A percentile compares a stretch with the other conserved stretches of the same genome.
phyloP scores from a whole-genome alignment of 208 protist species.

The Leishmania arabica region DNA sequence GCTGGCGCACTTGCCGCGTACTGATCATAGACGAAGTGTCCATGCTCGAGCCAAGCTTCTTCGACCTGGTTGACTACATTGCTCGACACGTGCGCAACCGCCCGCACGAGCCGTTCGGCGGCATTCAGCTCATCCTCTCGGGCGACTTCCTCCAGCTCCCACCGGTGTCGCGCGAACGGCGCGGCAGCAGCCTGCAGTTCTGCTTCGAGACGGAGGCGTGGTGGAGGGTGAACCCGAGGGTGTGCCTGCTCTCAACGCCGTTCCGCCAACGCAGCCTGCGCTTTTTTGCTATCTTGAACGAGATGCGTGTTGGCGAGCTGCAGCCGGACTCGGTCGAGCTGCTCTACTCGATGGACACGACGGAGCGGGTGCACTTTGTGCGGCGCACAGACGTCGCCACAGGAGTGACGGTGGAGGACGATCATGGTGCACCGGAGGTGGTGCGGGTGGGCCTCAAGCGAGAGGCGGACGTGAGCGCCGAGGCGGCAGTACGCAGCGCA shows the following conservation, averaged over 20 bases:
- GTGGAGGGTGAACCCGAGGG: slow-evolving; percentile 51
- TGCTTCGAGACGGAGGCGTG: slow-evolving; percentile 84
- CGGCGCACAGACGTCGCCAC: slow-evolving; percentile 3
- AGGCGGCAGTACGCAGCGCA: not conserved
- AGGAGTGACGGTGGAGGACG: not conserved
- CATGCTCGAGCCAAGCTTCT: slow-evolving; percentile 83
- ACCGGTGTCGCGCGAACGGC: slow-evolving; percentile 49
- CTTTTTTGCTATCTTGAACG: slow-evolving; percentile 77
- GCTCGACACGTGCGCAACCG: slow-evolving; percentile 65
- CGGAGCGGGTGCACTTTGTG: slow-evolving; percentile 41
- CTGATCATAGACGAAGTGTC: slow-evolving; percentile 94
- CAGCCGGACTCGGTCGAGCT: slow-evolving; percentile 35
- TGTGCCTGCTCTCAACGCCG: slow-evolving; percentile 64
- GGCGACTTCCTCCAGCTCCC: slow-evolving; percentile 94
- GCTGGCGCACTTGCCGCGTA: slow-evolving; percentile 61
- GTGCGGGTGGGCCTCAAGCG: slow-evolving; percentile 9
- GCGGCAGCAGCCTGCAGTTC: slow-evolving; percentile 22
- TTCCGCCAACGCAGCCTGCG: slow-evolving; percentile 68
- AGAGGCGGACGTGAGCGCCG: not conserved
- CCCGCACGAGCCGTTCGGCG: slow-evolving; percentile 78
- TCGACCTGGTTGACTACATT: slow-evolving; percentile 82
- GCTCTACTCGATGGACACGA: slow-evolving; percentile 45
- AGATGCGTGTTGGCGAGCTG: slow-evolving; percentile 71
- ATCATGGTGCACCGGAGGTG: not conserved
- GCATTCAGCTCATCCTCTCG: slow-evolving; percentile 91